Base-by-base conservation (phyloP, 306 rosid species). In the Dalbergia cultrata region DNA sequence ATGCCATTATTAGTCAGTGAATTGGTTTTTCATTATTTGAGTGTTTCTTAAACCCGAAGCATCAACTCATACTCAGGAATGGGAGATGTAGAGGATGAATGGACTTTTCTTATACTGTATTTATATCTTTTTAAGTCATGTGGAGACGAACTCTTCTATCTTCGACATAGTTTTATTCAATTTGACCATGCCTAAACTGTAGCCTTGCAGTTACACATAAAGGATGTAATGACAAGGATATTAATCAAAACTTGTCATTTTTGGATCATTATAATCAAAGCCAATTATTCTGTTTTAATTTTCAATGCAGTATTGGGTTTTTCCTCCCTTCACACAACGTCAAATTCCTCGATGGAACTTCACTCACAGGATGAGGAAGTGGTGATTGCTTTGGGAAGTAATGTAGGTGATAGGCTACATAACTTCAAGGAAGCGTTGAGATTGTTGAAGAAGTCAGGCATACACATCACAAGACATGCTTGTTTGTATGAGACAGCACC, bases 401-500 rank as follows among this genome's bases (percentile, higher is more conserved):
- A 95, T 81, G 90, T 95, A 49, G 98, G 99, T 11, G 80, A 95
- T 70, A 89, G 98, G 70, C 75, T 95, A 33, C 86, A 82, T 17
- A 91, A 91, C 85, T 95, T 93, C 81, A 89, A 86, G 77, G 93
- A 90, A 61, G 98, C 97, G 80, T 84, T 95, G 91, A 87, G 68
- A 61, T 54, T 87, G 59, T 91, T 95, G 99, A 92, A 77, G 78
- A 85, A 75, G 44, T 81, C 88, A 9, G 97, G 99, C 79, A 83
- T 95, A 87, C 54, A 84, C 54, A 83, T 91, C 67, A 86, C 87
- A 76, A 93, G 96, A 60, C 97, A 95, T 70, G 97, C 87, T 77
- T 90, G 98, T 74, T 79, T 95, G 72, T 95, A 93, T 75, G 99
- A 95, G 86, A 91, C 96, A 54, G 93, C 98, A 35, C 98, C 99